These are phyloP conservation scores for Pyrenochaeta sp. DNA, from an alignment of 2,329 filamentous ascomycete species.

Conservation along the genomic window DNA sequence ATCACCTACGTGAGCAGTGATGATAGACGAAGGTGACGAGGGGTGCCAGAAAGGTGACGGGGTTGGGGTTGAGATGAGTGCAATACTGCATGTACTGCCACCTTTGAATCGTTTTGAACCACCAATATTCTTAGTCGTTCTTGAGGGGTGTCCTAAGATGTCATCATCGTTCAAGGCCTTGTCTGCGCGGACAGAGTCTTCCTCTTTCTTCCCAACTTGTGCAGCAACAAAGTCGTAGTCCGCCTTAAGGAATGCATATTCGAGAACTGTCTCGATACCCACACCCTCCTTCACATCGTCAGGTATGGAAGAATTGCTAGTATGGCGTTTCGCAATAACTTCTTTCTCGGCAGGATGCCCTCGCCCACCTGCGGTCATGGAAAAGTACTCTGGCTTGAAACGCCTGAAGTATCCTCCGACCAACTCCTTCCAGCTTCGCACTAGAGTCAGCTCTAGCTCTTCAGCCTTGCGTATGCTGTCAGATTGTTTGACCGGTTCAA, in stretches of 20 bases:
- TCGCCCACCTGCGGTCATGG: constrained; percentile 50
- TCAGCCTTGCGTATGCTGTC: constrained; percentile 67
- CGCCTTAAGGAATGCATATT: constrained; percentile 91
- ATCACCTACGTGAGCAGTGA: constrained; percentile 92
- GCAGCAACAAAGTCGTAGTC: constrained; percentile 94
- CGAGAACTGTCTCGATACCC: constrained; percentile 78
- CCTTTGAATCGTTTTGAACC: constrained; percentile 84
- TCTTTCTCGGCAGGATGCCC: constrained; percentile 45
- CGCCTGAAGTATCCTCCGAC: constrained; percentile 95
- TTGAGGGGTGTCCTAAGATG: constrained; percentile 72
- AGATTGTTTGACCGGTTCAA: constrained; percentile 44
- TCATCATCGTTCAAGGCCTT: constrained; percentile 84
- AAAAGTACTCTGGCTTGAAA: constrained; percentile 84
- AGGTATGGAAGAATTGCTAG: constrained; percentile 27
- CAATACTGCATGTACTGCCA: constrained; percentile 89
- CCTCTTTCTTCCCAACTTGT: constrained; percentile 81
- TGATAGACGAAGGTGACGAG: constrained; percentile 78
- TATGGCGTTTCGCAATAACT: constrained; percentile 31
- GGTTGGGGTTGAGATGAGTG: constrained; percentile 89
- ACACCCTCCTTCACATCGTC: constrained; percentile 53
- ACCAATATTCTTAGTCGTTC: constrained; percentile 67
- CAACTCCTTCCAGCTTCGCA: constrained; percentile 79
- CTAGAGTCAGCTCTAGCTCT: constrained; percentile 72
- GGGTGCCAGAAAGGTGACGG: constrained; percentile 96
- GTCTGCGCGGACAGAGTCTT: constrained; percentile 74